These are phyloP conservation scores for Clavariopsis aquatica DNA, from an alignment of 495 filamentous ascomycete genomes.

Conservation along the genomic window DNA sequence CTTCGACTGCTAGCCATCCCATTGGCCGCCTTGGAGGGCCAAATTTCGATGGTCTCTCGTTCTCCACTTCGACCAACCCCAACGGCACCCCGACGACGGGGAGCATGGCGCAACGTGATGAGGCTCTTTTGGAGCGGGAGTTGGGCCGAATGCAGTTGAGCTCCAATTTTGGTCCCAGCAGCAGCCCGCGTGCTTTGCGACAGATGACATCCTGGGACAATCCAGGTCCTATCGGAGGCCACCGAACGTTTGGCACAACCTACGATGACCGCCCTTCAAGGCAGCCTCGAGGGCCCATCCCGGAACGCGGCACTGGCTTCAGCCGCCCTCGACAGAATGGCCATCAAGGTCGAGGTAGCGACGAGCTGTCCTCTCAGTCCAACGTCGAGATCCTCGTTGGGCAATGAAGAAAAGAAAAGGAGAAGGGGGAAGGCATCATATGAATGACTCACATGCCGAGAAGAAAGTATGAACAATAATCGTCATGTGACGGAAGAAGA, in stretches of 20 bases:
- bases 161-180: conserved; percentile 59
- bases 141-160: conserved; percentile 65
- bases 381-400: conserved; percentile 53
- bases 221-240: conserved; percentile 82
- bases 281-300: conserved; percentile 76
- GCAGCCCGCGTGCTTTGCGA: conserved; percentile 61
- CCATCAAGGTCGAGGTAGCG: conserved; percentile 78
- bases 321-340: conserved; percentile 71
- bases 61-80: conserved; percentile 62
- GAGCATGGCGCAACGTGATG: conserved; percentile 63
- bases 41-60: conserved; percentile 21
- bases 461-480: conserved; percentile 5
- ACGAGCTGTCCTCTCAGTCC: conserved; percentile 65
- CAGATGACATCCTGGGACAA: conserved; percentile 69
- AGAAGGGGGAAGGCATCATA: not conserved
- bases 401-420: no score
- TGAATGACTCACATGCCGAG: conserved; percentile 1
- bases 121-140: conserved; percentile 67
- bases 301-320: conserved; percentile 78
- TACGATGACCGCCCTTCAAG: conserved; percentile 72
- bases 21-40: conserved; percentile 48
- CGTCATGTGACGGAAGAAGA: conserved; percentile 13
- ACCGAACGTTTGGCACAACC: conserved; percentile 70
- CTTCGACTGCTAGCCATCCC: conserved; percentile 86
- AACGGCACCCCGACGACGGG: conserved; percentile 76